Evolutionary conservation across 257 asterid genomes (phyloP), one percentile per base, ranked within the genome.

Genomic region (Scutellaria minor): DNA sequence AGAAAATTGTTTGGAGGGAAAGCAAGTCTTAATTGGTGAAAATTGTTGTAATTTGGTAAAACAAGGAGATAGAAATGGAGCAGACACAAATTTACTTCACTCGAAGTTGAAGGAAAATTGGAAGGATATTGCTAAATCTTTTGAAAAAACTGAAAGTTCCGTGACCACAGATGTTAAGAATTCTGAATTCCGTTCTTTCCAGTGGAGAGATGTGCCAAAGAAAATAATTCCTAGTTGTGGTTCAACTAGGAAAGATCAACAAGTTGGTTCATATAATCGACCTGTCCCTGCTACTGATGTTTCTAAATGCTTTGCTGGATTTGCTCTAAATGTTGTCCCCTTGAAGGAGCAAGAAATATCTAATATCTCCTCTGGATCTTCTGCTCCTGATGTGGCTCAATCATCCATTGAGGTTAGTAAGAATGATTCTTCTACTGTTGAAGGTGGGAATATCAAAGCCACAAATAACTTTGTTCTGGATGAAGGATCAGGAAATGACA

Each of bases 201-300:
- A 79, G 66, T 82, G 90, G 90, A 80, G 82, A 73, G 86, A 84
- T 80, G 94, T 82, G 77, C 89, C 94, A 6, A 77, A 80, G 61
- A 81, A 76, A 47, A 70, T 54, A 76, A 67, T 52, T 9, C 70
- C 31, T 66, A 74, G 73, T 42, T 68, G 82, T 58, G 64, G 65
- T 68, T 68, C 70, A 24, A 63, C 79, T 64, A 53, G 80, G 68
- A 77, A 74, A 64, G 79, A 79, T 55, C 78, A 71, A 40, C 69
- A 59, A 68, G 54, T 66, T 73, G 74, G 63, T 70, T 54, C 70
- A 41, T 22, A 11, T 61, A 48, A 57, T 59, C 66, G 51, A 57
- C 65, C 69, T 55, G 39, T 58, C 78, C 71, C 59, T 62, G 70
- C 45, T 74, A 75, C 73, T 42, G 81, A 72, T 78, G 81, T 62